Evolutionary conservation across 768 basidiomycete genomes (phyloP).

Genomic region (Calocera viscosa): DNA sequence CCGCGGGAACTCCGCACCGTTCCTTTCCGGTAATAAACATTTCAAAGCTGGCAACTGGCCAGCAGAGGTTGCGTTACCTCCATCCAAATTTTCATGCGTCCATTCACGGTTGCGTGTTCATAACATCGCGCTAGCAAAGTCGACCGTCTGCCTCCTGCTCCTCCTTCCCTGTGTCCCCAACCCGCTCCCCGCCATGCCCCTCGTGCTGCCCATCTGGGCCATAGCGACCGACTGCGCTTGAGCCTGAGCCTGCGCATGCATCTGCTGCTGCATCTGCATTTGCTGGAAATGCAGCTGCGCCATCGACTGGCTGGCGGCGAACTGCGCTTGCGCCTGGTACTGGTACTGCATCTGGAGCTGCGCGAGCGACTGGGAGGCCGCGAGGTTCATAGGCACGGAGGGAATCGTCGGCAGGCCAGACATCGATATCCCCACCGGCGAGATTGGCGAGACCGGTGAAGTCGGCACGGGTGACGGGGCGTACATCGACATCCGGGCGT

Average conservation of each 20-base stretch:
- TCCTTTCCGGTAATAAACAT: background rate
- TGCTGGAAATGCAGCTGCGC: conserved; percentile 1
- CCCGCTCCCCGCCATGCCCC: background rate
- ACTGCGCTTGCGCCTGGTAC: background rate
- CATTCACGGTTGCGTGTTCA: background rate
- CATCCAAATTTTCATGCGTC: background rate
- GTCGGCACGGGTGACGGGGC: background rate
- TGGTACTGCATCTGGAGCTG: background rate
- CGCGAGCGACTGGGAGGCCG: background rate
- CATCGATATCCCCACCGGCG: background rate
- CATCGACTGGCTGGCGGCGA: background rate
- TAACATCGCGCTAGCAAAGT: background rate
- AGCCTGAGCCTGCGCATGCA: background rate
- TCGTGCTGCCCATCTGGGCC: background rate
- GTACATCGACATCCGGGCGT: background rate
- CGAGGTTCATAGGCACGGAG: background rate
- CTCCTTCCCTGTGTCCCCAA: background rate
- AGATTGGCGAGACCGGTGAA: background rate
- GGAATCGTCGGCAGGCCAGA: background rate
- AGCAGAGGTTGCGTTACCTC: background rate
- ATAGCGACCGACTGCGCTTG: background rate
- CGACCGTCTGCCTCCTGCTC: conserved; percentile 6
- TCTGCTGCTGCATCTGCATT: conserved; percentile 1
- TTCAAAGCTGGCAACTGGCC: background rate
- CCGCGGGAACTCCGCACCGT: background rate